phyloP scores from a whole-genome alignment of 306 rosid genomes.

The Canavalia ensiformis region DNA sequence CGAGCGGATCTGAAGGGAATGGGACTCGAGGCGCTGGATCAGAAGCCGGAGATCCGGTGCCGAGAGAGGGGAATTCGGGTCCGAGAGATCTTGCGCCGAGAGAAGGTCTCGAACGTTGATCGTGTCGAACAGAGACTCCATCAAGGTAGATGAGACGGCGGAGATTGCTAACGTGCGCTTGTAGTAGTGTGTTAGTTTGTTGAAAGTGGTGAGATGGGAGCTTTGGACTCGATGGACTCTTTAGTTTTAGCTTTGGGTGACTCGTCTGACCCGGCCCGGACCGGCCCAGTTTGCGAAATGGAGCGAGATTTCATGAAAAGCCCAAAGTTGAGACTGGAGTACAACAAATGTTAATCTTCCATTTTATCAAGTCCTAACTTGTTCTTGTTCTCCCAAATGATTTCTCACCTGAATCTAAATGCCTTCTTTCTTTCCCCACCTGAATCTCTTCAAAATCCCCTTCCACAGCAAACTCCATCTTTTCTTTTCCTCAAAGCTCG shows the following conservation, averaged over 20 bases:
- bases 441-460: conserved; percentile 24
- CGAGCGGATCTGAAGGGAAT: conserved; percentile 81
- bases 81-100: conserved; percentile 82
- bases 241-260: not conserved
- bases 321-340: not conserved
- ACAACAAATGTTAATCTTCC: too few relatives aligned
- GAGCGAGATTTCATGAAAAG: not conserved
- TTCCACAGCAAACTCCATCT: conserved; percentile 46
- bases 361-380: too few relatives aligned
- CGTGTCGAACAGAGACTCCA: conserved; percentile 82
- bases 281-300: not conserved
- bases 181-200: not conserved
- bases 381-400: not conserved
- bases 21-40: conserved; percentile 94
- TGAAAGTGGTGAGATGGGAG: not conserved
- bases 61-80: conserved; percentile 82
- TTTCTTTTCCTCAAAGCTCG: conserved; percentile 40
- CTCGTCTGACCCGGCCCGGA: conserved; percentile 13
- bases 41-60: conserved; percentile 98
- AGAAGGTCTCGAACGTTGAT: conserved; percentile 91
- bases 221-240: conserved; percentile 49
- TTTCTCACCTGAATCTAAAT: not conserved
- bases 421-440: too few relatives aligned
- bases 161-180: conserved; percentile 43
- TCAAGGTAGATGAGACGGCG: conserved; percentile 37